Evolutionary conservation across 208 protist genomes (phyloP).

Genomic region (Trypanosoma mega): DNA sequence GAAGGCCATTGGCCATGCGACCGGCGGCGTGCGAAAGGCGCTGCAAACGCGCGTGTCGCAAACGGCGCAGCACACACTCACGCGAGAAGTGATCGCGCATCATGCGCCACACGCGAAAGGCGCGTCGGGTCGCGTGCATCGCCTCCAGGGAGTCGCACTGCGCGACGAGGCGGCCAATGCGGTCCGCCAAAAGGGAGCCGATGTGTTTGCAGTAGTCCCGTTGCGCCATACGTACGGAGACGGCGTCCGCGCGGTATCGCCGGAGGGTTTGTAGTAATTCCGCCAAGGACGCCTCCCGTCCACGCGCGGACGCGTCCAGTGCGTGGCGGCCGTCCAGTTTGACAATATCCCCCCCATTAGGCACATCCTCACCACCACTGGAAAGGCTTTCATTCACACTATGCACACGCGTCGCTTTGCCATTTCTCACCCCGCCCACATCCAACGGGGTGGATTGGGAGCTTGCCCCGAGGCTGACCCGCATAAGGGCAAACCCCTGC

Average conservation of each 20-base stretch:
- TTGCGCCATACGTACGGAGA: conserved; percentile 60
- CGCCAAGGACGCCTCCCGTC: conserved; percentile 41
- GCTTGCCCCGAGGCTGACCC: too few species aligned
- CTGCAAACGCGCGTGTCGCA: conserved; percentile 37
- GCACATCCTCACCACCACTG: too few species aligned
- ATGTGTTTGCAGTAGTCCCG: conserved; percentile 53
- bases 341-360: conserved; percentile 8
- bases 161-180: conserved; percentile 39
- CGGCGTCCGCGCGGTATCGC: conserved; percentile 41
- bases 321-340: conserved; percentile 48
- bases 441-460: too few species aligned
- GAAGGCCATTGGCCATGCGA: conserved; percentile 2
- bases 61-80: conserved; percentile 49
- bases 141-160: conserved; percentile 39
- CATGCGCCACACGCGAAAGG: conserved; percentile 49
- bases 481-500: conserved; percentile 25
- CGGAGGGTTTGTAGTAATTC: conserved; percentile 51
- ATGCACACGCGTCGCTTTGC: too few species aligned
- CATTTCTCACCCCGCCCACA: background rate
- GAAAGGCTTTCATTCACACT: too few species aligned
- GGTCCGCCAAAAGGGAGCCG: conserved; percentile 35
- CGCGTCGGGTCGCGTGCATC: conserved; percentile 27
- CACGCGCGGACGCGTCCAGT: conserved; percentile 29
- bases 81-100: conserved; percentile 44
- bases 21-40: conserved; percentile 16